Percentiles rank a stretch among this genome's conserved stretches.
Conservation (phyloP, 2,329 filamentous ascomycete genomes). For the Aureobasidium musti region DNA sequence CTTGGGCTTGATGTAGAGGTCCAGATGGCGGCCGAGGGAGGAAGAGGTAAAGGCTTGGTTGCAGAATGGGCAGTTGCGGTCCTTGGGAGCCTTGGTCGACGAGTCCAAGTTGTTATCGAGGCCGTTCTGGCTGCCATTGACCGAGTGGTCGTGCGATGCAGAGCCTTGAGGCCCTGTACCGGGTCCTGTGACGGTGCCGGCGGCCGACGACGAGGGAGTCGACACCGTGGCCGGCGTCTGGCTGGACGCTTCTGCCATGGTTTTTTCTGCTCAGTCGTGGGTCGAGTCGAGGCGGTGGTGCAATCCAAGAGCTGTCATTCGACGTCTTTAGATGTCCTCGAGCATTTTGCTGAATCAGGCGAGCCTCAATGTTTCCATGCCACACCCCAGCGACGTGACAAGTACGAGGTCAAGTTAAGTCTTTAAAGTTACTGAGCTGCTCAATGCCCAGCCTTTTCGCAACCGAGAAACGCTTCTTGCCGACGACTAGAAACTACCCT, state of each 20-base stretch:
- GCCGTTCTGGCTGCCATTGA: constrained; percentile 28
- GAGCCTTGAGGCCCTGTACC: constrained; percentile 15
- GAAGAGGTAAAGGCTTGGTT: constrained; percentile 89
- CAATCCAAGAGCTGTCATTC: constrained; percentile 16
- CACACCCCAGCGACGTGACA: constrained; percentile 18
- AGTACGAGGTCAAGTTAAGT: constrained; percentile 13
- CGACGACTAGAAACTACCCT: constrained; percentile 12
- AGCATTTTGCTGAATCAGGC: constrained; percentile 11
- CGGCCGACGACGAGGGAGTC: constrained; percentile 26
- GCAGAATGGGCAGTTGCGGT: constrained; percentile 87
- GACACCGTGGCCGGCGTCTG: constrained; percentile 23
- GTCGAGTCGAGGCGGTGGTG: constrained; percentile 14
- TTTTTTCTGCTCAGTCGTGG: constrained; percentile 14
- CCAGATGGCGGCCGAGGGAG: constrained; percentile 87
- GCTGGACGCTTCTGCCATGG: constrained; percentile 25
- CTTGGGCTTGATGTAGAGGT: constrained; percentile 89
- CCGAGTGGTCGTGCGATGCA: constrained; percentile 24
- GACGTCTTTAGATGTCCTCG: constrained; percentile 22
- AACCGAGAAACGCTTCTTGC: constrained; percentile 14
- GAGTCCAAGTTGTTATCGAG: constrained; percentile 14
- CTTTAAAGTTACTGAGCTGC: constrained; percentile 25
- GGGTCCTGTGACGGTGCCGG: constrained; percentile 24
- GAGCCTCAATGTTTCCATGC: constrained; percentile 24
- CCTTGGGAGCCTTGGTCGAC: constrained; percentile 62
- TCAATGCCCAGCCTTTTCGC: constrained; percentile 14